Evolutionary conservation across 1,284 basidiomycete genomes (phyloP).

Genomic region (Thelephora terrestris): DNA sequence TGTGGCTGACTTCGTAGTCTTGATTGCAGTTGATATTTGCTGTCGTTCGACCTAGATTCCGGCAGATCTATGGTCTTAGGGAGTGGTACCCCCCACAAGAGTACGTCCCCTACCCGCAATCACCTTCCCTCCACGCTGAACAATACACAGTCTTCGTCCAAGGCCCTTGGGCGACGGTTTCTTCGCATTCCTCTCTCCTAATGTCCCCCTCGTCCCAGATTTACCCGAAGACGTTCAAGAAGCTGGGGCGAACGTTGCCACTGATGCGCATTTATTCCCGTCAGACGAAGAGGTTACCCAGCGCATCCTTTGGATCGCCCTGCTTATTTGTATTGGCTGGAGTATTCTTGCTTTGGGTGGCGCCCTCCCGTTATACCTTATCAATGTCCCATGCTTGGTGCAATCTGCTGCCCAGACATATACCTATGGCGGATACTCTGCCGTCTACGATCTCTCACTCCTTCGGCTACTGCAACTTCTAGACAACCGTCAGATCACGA

Average conservation of each 20-base stretch:
- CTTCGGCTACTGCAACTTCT: slow-evolving; percentile 57
- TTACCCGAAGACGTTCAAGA: slow-evolving; percentile 46
- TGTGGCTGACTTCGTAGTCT: slow-evolving; percentile 1
- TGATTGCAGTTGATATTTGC: slow-evolving; percentile 52
- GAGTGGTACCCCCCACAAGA: slow-evolving; percentile 67
- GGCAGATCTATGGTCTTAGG: slow-evolving; percentile 58
- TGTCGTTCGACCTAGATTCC: slow-evolving; percentile 51
- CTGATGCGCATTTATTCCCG: slow-evolving; percentile 48
- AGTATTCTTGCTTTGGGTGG: slow-evolving; percentile 55
- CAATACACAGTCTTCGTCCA: slow-evolving; percentile 44
- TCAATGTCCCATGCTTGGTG: slow-evolving; percentile 57
- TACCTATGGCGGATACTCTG: slow-evolving; percentile 54
- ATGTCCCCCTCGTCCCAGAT: slow-evolving; percentile 53
- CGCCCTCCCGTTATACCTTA: slow-evolving; percentile 62
- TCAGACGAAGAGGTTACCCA: slow-evolving; percentile 67
- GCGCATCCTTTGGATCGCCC: slow-evolving; percentile 52
- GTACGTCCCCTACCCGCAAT: slow-evolving; percentile 32
- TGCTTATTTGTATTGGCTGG: slow-evolving; percentile 56
- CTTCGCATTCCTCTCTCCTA: slow-evolving; percentile 59
- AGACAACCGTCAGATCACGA: slow-evolving; percentile 35
- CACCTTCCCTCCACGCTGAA: slow-evolving; percentile 4
- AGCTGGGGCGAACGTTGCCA: slow-evolving; percentile 35
- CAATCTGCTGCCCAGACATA: slow-evolving; percentile 33
- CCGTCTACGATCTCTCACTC: slow-evolving; percentile 64
- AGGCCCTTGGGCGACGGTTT: slow-evolving; percentile 45